These are phyloP conservation scores for Phyllosticta citribraziliensis DNA, from an alignment of 2,329 filamentous ascomycete genomes.

Conservation along the genomic window DNA sequence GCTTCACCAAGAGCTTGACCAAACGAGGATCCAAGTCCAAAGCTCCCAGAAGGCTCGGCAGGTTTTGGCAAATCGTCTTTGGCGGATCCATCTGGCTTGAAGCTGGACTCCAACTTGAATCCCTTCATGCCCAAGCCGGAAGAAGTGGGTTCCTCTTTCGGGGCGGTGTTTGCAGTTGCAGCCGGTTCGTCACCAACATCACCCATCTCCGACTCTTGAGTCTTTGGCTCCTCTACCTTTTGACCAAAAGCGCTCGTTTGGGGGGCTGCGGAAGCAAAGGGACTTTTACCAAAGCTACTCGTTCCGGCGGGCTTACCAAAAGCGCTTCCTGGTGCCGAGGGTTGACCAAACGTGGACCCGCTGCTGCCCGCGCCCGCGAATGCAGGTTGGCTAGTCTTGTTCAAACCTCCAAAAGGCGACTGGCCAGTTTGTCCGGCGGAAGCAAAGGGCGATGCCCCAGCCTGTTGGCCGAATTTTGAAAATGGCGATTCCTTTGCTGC, in stretches of 20 bases:
- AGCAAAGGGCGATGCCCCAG: constrained; percentile 1
- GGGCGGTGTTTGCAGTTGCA: constrained; percentile 13
- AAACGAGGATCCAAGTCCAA: constrained; percentile 55
- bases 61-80: constrained; percentile 50
- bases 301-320: constrained; percentile 3
- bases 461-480: constrained; percentile 5
- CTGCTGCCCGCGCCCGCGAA: background rate
- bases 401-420: constrained; percentile 17
- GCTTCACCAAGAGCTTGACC: constrained; percentile 45
- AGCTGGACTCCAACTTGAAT: constrained; percentile 60
- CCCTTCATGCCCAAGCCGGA: constrained; percentile 29
- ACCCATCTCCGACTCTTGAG: constrained; percentile 22
- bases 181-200: constrained; percentile 16
- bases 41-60: constrained; percentile 30
- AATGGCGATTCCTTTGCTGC: constrained; percentile 4
- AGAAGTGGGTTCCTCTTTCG: constrained; percentile 11
- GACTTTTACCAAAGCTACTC: background rate
- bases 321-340: background rate
- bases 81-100: constrained; percentile 53
- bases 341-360: constrained; percentile 19
- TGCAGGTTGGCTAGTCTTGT: background rate
- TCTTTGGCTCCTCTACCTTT: constrained; percentile 21
- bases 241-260: constrained; percentile 6
- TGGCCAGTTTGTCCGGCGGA: constrained; percentile 14
- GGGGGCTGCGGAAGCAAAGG: background rate